Base-by-base conservation (phyloP, 1,284 basidiomycete species). In the Fereydounia khargensis region DNA sequence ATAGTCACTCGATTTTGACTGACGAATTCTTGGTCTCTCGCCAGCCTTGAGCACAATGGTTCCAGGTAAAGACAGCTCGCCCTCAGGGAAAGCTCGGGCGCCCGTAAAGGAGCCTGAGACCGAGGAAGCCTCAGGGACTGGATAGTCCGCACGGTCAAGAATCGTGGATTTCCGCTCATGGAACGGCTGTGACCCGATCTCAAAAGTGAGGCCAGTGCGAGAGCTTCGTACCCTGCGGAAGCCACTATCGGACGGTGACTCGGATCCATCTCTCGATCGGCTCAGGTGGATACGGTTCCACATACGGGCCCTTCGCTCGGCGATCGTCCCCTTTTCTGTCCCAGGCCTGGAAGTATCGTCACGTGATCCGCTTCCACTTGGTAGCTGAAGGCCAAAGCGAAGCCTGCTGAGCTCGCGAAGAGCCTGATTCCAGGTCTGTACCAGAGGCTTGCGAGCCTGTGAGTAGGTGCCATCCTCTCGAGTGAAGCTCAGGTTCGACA, bases 221-320 rank as follows among this genome's bases (percentile, higher is more conserved):
- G 48, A 27, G 35, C 57, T 56, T 18, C 46, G 45, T 2, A 55
- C 42, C 27, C 41, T 55, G 28, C 34, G 32, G 36, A 52, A 52
- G 21, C 48, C 57, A 27, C 42, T 21, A 35, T 36, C 5, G 13
- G 23, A 11, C 16, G 6, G 13, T 32, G 14, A 14, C 28, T 30
- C n/a, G n/a, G n/a, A n/a, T n/a, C n/a, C n/a, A n/a, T n/a, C n/a
- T n/a, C n/a, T n/a, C 20, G 35, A 11, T 48, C 44, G 47, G 13
- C 47, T 42, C 11, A 44, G 46, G 18, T 49, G 39, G 13, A 60
- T 23, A 13, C 36, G 30, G 10, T 47, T 38, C 48, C 57, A 54
- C 45, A 50, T 66, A 8, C 51, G 54, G 8, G 67, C 67, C 32
- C 67, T 17, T 8, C 67, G 51, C 44, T 69, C 61, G 1, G 67